Evolutionary conservation across 306 rosid species (phyloP).

Genomic region (Inga leiocalycina): DNA sequence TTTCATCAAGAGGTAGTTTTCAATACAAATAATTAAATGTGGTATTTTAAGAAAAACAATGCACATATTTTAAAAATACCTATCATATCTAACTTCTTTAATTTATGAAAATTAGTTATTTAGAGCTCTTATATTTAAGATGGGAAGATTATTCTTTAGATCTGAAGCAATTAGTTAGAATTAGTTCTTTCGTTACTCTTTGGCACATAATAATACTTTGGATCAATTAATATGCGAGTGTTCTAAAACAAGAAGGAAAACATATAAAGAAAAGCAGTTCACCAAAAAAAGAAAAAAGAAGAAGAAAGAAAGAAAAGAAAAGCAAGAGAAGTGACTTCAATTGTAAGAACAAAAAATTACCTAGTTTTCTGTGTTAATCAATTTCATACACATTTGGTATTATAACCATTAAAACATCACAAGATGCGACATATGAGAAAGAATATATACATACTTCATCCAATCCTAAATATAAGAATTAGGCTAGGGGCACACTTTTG

Average conservation of each 20-base stretch:
- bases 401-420: background rate
- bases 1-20: no score
- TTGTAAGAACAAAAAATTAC: background rate
- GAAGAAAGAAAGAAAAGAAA: no score
- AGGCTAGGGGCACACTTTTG: no score
- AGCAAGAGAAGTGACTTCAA: background rate
- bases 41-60: no score
- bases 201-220: background rate
- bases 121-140: no score
- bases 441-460: no score
- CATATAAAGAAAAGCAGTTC: background rate
- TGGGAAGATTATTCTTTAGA: background rate
- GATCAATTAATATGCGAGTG: background rate
- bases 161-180: background rate
- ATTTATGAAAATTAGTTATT: background rate
- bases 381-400: background rate
- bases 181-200: background rate
- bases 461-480: no score
- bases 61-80: no score
- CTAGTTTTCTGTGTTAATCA: background rate
- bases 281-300: no score
- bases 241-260: background rate
- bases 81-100: no score
- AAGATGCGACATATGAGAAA: background rate
- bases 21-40: no score